These are phyloP conservation scores for Russula vinacea DNA, from an alignment of 768 basidiomycete species.

Conservation along the genomic window DNA sequence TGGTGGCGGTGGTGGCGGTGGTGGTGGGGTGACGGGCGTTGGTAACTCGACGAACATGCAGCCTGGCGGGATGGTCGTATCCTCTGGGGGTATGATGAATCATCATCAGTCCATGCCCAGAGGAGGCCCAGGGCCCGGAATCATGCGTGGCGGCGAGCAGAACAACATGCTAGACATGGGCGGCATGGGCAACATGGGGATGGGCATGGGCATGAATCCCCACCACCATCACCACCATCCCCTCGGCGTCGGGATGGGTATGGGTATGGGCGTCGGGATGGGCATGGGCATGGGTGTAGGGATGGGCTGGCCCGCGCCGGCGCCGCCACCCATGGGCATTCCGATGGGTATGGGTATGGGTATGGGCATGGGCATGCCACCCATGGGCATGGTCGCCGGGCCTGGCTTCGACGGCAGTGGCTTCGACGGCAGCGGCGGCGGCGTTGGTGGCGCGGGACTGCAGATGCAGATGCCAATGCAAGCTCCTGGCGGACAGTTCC, in stretches of 20 bases:
- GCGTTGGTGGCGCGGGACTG: not conserved
- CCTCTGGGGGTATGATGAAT: slow-evolving; percentile 18
- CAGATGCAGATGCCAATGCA: slow-evolving; percentile 13
- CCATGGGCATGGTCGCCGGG: not conserved
- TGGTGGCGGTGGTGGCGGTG: slow-evolving; percentile 32
- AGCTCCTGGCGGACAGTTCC: not conserved
- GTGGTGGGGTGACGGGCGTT: no score
- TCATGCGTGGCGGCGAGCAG: slow-evolving; percentile 26
- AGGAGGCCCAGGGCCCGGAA: not conserved
- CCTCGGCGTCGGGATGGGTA: slow-evolving; percentile 1
- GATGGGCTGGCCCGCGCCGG: slow-evolving; percentile 16
- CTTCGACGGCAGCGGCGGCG: not conserved
- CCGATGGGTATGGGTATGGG: slow-evolving; percentile 24
- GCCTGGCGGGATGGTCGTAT: slow-evolving; percentile 7
- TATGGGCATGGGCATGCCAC: slow-evolving; percentile 27
- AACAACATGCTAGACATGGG: slow-evolving; percentile 30
- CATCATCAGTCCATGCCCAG: slow-evolving; percentile 15
- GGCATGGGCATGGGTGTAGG: slow-evolving; percentile 31
- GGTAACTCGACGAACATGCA: slow-evolving; percentile 16
- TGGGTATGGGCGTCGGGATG: not conserved
- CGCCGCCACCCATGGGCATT: slow-evolving; percentile 26
- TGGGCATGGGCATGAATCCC: slow-evolving; percentile 15
- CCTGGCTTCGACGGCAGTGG: slow-evolving; percentile 4
- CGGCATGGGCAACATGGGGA: slow-evolving; percentile 13
- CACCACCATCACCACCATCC: not conserved